Evolutionary conservation across 2,329 filamentous ascomycete genomes (phyloP), one percentile per base, ranked within the genome.

Genomic region (Calonectria honghensis): DNA sequence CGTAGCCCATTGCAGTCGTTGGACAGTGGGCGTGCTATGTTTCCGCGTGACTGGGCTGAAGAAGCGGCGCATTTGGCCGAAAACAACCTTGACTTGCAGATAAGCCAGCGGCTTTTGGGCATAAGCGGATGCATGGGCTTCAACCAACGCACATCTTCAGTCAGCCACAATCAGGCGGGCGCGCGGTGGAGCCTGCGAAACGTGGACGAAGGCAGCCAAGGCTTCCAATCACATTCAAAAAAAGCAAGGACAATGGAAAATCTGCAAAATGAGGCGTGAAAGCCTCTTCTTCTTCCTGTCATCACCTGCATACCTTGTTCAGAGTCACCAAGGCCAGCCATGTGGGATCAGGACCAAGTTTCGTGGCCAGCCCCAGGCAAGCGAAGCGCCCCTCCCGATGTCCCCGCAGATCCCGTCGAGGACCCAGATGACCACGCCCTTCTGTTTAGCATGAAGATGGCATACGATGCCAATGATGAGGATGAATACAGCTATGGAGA

Each of bases 161-260:
- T 63, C 57, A 63, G 35, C 57, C 57, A 41, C 57, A 63, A 41
- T 63, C n/a, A 41, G 57, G 35, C 35, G 57, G 57, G 7, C 37
- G 16, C 24, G 37, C 35, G 16, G 57, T 63, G 57, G 57, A 41
- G 57, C 57, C 37, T 29, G 35, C n/a, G 35, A 63, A 63, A 39
- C 57, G 57, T 63, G 57, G 35, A 24, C 57, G 35, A 63, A 41
- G 37, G 35, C 57, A 16, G 57, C 24, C 14, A 37, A 31, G 57
- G 35, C 57, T 63, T 27, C 57, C 57, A 63, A 41, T 39, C 57
- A 31, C 37, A 13, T 31, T 63, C 20, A 6, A 61, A 63, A 63
- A 63, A 63, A 63, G 57, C 57, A 63, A 41, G 9, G 35, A 41
- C 24, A 6, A 41, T 59, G 32, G n/a, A 20, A 41, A 41, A 41